Percentiles rank a stretch among this genome's conserved stretches.
Conservation (phyloP, 257 asterid species). For the Scutellaria barbata region DNA sequence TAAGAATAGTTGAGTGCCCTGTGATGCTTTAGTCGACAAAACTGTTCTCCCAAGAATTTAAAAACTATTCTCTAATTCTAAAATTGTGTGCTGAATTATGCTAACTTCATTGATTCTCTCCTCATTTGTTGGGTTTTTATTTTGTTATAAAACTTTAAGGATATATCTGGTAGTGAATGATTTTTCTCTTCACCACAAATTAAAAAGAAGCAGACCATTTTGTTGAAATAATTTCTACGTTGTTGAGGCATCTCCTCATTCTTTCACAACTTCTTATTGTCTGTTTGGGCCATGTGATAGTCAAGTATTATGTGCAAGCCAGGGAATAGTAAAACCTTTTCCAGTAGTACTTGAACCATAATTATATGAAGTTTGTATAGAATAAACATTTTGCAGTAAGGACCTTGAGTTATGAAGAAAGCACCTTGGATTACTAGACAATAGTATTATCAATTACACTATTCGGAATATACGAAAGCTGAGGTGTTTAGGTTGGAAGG, state of each 20-base stretch:
- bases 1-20: background rate
- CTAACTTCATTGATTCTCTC: background rate
- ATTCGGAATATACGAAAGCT: background rate
- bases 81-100: background rate
- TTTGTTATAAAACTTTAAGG: background rate
- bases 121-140: background rate
- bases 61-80: background rate
- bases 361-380: constrained; percentile 8
- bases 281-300: background rate
- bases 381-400: constrained; percentile 26
- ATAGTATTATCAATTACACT: background rate
- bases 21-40: background rate
- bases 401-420: constrained; percentile 5
- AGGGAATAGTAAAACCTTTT: background rate
- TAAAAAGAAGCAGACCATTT: background rate
- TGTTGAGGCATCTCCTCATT: background rate
- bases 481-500: background rate
- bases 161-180: background rate
- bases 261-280: constrained; percentile 3
- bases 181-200: background rate
- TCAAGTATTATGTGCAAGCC: background rate
- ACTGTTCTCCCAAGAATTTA: background rate
- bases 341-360: background rate
- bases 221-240: background rate
- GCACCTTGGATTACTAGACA: background rate